A percentile compares a stretch with the other conserved stretches of the same genome.
Conservation (phyloP, 176 grass and related monocot species). For the Aegilops speltoides region DNA sequence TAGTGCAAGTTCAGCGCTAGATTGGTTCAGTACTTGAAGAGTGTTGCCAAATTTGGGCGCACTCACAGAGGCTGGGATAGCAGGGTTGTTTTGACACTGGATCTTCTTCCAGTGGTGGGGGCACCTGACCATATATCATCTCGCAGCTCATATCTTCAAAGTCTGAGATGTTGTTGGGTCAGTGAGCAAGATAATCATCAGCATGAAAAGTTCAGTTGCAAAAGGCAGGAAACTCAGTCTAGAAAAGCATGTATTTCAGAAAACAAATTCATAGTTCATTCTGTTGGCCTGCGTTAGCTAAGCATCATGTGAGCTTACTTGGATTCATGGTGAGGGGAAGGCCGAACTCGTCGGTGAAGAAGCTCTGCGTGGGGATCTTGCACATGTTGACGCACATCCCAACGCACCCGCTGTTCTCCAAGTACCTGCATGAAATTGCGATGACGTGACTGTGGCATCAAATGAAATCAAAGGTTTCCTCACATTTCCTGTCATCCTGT, state of each 20-base stretch:
- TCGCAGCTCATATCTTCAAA: too few species aligned
- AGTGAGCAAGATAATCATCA: too few species aligned
- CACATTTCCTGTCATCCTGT: background rate
- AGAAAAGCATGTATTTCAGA: background rate
- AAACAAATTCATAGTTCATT: background rate
- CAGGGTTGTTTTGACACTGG: too few species aligned
- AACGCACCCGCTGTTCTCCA: conserved; percentile 85
- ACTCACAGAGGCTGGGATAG: too few species aligned
- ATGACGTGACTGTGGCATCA: background rate
- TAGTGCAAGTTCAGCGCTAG: background rate
- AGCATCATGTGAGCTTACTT: conserved; percentile 32
- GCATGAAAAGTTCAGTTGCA: too few species aligned
- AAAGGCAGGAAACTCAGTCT: too few species aligned
- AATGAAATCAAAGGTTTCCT: background rate
- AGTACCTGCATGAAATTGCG: conserved; percentile 42
- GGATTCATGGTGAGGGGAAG: conserved; percentile 99
- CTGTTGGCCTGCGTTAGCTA: too few species aligned
- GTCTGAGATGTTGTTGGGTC: too few species aligned
- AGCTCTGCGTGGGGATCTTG: conserved; percentile 83
- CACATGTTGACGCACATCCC: conserved; percentile 99
- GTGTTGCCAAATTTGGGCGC: background rate
- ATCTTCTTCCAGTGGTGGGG: too few species aligned
- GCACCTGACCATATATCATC: too few species aligned
- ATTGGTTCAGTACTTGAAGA: background rate
- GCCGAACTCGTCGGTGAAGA: conserved; percentile 91